phyloP scores from a whole-genome alignment of 192 early-diverging fungal species.

The Coemansia pectinata region DNA sequence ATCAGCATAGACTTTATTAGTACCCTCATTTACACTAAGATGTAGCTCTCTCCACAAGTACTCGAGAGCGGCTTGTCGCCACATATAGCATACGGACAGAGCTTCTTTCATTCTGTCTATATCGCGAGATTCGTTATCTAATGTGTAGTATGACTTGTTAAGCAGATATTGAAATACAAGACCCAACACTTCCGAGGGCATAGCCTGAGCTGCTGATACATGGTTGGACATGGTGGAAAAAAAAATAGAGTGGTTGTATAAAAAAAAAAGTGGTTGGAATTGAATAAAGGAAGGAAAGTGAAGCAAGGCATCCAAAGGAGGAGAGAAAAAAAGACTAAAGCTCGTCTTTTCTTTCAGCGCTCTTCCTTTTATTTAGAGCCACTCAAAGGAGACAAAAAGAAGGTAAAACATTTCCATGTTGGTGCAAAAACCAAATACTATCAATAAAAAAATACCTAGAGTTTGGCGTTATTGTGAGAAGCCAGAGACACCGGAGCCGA shows the following conservation, averaged over 20 bases:
- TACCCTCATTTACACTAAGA: background rate
- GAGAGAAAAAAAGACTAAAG: background rate
- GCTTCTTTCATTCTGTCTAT: background rate
- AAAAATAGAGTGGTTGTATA: background rate
- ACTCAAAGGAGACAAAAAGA: background rate
- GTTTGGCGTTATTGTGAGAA: slow-evolving; percentile 19
- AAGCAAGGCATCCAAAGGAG: background rate
- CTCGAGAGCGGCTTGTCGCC: background rate
- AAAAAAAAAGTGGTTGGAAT: background rate
- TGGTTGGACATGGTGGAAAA: background rate
- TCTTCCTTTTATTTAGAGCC: too few relatives aligned
- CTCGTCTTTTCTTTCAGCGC: too few relatives aligned
- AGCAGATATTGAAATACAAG: background rate
- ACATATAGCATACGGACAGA: background rate
- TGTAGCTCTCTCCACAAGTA: background rate
- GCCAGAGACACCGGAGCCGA: slow-evolving; percentile 23
- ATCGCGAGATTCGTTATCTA: background rate
- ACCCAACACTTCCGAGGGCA: background rate
- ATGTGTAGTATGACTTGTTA: background rate
- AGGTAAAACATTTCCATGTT: background rate
- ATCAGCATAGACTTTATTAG: background rate
- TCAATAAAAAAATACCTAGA: slow-evolving; percentile 12
- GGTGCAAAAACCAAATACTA: background rate
- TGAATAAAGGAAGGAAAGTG: background rate
- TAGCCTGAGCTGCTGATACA: background rate